Evolutionary conservation across 2,329 filamentous ascomycete species (phyloP).

Genomic region (Exophiala bonariae): DNA sequence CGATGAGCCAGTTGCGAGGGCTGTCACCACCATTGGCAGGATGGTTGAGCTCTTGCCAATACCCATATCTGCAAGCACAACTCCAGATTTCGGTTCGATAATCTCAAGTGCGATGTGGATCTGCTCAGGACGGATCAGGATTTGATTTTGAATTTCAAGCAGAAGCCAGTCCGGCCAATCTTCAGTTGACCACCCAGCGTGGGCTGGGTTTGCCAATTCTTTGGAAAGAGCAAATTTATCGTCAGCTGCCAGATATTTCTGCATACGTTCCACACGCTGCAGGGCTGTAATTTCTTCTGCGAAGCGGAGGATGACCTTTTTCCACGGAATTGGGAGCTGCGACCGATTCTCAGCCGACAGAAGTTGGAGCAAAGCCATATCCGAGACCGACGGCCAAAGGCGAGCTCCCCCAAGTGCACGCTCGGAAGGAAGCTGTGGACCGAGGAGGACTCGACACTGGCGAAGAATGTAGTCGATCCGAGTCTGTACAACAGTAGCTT

Average conservation of each 20-base stretch:
- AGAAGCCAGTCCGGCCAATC: slow-evolving; percentile 62
- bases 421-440: neutral
- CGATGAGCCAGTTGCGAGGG: slow-evolving; percentile 51
- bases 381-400: slow-evolving; percentile 27
- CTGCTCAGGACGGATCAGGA: slow-evolving; percentile 63
- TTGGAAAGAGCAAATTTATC: slow-evolving; percentile 25
- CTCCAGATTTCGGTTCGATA: slow-evolving; percentile 51
- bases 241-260: slow-evolving; percentile 13
- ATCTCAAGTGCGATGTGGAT: slow-evolving; percentile 59
- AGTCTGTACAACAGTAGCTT: slow-evolving; percentile 1
- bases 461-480: slow-evolving; percentile 3
- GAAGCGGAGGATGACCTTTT: slow-evolving; percentile 26
- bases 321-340: slow-evolving; percentile 20
- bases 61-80: slow-evolving; percentile 72
- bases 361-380: slow-evolving; percentile 28
- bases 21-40: slow-evolving; percentile 60
- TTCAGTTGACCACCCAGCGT: slow-evolving; percentile 55
- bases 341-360: slow-evolving; percentile 22
- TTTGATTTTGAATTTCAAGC: slow-evolving; percentile 62
- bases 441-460: slow-evolving; percentile 3
- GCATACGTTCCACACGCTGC: slow-evolving; percentile 33
- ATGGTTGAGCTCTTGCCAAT: slow-evolving; percentile 71
- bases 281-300: slow-evolving; percentile 31
- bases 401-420: slow-evolving; percentile 4
- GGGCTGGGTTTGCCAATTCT: slow-evolving; percentile 53